Conservation (phyloP, 2,329 filamentous ascomycete species). For the Shiraia sp. region DNA sequence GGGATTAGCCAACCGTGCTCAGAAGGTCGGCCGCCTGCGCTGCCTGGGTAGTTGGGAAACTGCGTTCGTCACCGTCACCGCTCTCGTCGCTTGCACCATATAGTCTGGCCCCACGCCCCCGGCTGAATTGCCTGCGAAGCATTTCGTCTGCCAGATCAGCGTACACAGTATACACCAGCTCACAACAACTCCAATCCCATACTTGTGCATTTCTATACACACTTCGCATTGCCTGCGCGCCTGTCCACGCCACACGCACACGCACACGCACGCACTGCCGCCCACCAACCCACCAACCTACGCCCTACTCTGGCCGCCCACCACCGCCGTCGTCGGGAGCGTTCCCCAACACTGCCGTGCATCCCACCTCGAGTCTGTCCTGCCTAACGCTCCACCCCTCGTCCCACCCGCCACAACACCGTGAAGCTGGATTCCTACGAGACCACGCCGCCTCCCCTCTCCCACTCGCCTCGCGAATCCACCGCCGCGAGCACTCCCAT, state of each 20-base stretch:
- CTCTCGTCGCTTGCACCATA: conserved; percentile 23
- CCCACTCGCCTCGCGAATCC: conserved; percentile 57
- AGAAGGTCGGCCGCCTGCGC: conserved; percentile 15
- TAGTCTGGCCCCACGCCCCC: conserved; percentile 22
- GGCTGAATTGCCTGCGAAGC: conserved; percentile 11
- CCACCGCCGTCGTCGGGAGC: background rate
- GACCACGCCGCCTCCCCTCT: conserved; percentile 55
- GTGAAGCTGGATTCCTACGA: conserved; percentile 60
- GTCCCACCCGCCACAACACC: conserved; percentile 21
- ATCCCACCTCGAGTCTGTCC: conserved; percentile 7
- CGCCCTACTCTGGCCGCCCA: conserved; percentile 1
- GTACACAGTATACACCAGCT: background rate
- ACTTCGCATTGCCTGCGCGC: too few species aligned
- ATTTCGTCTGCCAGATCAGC: conserved; percentile 4
- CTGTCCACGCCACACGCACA: too few species aligned
- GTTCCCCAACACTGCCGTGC: conserved; percentile 8
- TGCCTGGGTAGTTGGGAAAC: too few species aligned
- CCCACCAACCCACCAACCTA: background rate
- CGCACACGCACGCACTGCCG: background rate
- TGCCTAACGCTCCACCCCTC: conserved; percentile 4
- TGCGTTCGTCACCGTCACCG: conserved; percentile 36
- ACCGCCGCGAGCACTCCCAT: conserved; percentile 58
- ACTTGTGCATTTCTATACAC: too few species aligned
- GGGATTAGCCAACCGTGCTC: conserved; percentile 23
- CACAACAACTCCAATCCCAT: background rate